These are phyloP conservation scores for Escallonia herrerae DNA, from an alignment of 129 eudicot species.

Conservation along the genomic window DNA sequence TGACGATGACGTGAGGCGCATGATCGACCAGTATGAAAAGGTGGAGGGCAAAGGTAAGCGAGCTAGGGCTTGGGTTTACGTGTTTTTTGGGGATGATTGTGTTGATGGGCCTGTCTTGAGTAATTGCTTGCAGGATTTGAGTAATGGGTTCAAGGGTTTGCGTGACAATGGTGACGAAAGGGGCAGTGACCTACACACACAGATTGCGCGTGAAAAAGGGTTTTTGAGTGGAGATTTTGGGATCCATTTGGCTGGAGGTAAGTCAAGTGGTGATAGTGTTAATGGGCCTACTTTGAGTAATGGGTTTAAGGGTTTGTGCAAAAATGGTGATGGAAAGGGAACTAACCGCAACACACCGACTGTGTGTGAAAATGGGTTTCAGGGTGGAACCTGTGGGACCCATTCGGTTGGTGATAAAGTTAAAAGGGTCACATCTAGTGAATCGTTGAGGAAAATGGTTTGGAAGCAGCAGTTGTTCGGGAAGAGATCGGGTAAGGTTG, in stretches of 20 bases:
- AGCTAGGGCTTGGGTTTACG: conserved; percentile 28
- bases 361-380: background rate
- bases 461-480: conserved; percentile 19
- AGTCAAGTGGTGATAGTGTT: conserved; percentile 12
- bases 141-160: conserved; percentile 1
- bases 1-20: conserved; percentile 35
- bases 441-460: conserved; percentile 17
- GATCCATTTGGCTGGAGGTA: background rate
- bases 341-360: background rate
- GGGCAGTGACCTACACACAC: background rate
- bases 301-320: background rate
- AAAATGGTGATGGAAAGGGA: background rate
- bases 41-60: conserved; percentile 13
- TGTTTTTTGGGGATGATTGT: conserved; percentile 7
- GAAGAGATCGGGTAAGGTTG: conserved; percentile 1
- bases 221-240: background rate
- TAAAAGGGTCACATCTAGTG: too few relatives aligned
- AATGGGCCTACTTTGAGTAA: background rate
- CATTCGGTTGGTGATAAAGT: background rate
- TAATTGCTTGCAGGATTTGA: background rate
- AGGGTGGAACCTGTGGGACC: background rate
- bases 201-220: background rate
- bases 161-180: background rate
- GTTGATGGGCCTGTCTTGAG: background rate
- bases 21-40: conserved; percentile 25